Base-by-base conservation (phyloP, 768 basidiomycete genomes). In the Suillus discolor region DNA sequence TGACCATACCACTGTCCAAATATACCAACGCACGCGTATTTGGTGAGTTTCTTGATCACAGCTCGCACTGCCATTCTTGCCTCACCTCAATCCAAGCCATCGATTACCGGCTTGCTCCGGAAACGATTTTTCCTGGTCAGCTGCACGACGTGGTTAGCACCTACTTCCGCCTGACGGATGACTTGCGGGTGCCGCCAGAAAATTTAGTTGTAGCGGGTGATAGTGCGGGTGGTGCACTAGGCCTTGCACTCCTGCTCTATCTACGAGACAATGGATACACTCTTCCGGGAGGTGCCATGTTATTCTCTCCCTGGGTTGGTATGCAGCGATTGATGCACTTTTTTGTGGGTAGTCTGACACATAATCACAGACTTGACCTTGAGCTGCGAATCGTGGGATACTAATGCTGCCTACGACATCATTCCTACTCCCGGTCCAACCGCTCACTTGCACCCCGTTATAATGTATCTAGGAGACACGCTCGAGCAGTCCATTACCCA, bases 381-480 rank as follows among this genome's bases (percentile, higher is more conserved):
- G 88, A 96, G 94, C 69, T 98, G 96, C 75, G 93, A 96, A 64
- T 97, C 95, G n/a, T 99, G 97, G 94, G 94, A 97, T 38, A 92
- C 91, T 64, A 98, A 98, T 75, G 88, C 91, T 34, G 79, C 83
- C n/a, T 96, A 83, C 75, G 94, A 96, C 75, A 88, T 96, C 54
- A 87, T 96, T 1, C 90, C 92, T 3, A 82, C 83, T 57, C 93
- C 93, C 6, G 79, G 83, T 23, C 80, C 81, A 1, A 89, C 89
- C 65, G 93, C 94, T 72, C 95, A 96, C 75, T 83, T 98, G 72
- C 93, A 99, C 74, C 97, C 97, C 1, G 90, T 99, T 62, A 87
- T 88, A n/a, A 90, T 96, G 71, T 97, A 98, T 73, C 88, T 99
- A 15, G 97, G 96, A 18, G 90, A 89, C 68, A 80, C 86, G 45